Evolutionary conservation across 345 rosid species (phyloP), one percentile per base, ranked within the genome.

Genomic region (Linum lewisii): DNA sequence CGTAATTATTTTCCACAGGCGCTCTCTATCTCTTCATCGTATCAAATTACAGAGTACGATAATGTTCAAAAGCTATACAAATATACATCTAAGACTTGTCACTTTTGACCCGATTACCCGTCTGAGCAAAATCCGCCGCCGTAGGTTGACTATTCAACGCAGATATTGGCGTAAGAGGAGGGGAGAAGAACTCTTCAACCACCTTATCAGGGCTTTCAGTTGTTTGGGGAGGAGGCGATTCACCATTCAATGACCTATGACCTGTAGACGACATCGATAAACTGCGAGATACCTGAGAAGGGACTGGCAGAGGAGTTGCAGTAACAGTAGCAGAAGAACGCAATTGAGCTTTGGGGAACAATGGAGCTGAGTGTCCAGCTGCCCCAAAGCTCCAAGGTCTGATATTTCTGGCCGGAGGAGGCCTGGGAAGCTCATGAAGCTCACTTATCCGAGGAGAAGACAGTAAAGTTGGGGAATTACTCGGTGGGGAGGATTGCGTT

Each of bases 131-230:
- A 63, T 36, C 58, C 24, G 55, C 37, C 49, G 63, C 24, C n/a
- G 37, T 42, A 13, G 66, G 72, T 56, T 34, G 66, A 66, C 24
- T 55, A 61, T 47, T 69, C 22, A 77, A 60, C 53, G 83, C 72
- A 61, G 83, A 55, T 70, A 93, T 71, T 24, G 99, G 87, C 34
- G 91, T 76, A 64, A 87, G 62, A 13, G 90, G 83, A 56, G 95
- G 97, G 5, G 97, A 85, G 25, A 70, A 68, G 67, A 62, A 68
- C 61, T 69, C 76, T 63, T 77, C 75, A 65, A 61, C 51, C 47
- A 68, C 14, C 15, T 42, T 63, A 73, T 72, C 82, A 54, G 77
- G 61, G 37, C 55, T 82, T 63, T 63, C 64, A 65, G 75, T 58
- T 50, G 71, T 70, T 57, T 76, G 73, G 5, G 36, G 8, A 26